Evolutionary conservation across 306 rosid genomes (phyloP), one percentile per base, ranked within the genome.

Genomic region (Castanopsis chinensis): DNA sequence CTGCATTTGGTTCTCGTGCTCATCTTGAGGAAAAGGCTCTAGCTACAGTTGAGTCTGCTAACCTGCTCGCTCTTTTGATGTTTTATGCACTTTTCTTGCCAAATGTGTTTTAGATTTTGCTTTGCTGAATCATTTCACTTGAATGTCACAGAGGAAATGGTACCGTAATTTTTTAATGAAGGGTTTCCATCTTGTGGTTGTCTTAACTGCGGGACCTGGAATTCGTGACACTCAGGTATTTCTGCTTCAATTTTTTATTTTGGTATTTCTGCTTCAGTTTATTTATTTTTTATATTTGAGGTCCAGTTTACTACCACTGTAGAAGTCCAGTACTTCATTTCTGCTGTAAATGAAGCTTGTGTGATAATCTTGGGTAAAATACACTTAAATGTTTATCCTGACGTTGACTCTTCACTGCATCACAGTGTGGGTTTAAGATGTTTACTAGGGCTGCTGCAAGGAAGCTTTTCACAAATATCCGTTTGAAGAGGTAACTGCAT

Each of bases 381-480:
- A 1, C 69, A 53, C 55, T 54, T 72, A 35, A 37, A 63, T 71
- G 79, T 21, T 77, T 12, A 64, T 14, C 56, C 85, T 87, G 76
- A 85, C 51, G 58, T 84, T 43, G 32, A 15, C 72, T 80, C 77
- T 37, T 79, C 72, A 61, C 53, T 81, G 78, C 82, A 68, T 84
- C 25, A 49, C 90, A 94, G 98, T 94, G 98, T 84, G 98, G 98
- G 79, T 94, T 92, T 85, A 94, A 94, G 89, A 92, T 94, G 97
- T 94, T 94, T 82, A 94, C 98, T 17, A 82, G 97, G 82, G 92
- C 97, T 76, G 97, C 97, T 56, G 97, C 93, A 25, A 91, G 98
- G 88, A 94, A 87, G 87, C 97, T 92, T 81, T 94, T 92, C 87
- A 81, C 90, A 69, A 94, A 94, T 78, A 92, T 91, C 71, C 97